phyloP scores from a whole-genome alignment of 2,329 filamentous ascomycete genomes.

The Phaeosphaeria sp. region DNA sequence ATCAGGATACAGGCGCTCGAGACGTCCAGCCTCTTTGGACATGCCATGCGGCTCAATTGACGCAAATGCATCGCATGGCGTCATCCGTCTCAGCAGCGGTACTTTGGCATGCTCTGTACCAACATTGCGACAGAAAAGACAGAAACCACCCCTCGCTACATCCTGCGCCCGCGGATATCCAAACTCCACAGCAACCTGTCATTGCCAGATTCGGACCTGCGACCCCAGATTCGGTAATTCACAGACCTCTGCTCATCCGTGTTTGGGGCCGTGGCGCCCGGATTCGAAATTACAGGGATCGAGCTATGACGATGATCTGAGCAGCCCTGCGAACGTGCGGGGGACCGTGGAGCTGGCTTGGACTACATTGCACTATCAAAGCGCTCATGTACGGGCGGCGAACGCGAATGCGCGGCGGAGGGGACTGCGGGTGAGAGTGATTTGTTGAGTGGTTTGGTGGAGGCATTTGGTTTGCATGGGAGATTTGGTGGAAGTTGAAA shows the following conservation, averaged over 20 bases:
- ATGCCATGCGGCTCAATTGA: background rate
- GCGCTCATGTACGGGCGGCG: too few species aligned
- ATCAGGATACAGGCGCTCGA: too few species aligned
- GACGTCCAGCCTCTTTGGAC: too few species aligned
- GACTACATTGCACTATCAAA: too few species aligned
- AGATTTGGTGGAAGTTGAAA: background rate
- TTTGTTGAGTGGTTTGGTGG: background rate
- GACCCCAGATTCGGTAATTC: background rate
- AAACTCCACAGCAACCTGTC: background rate
- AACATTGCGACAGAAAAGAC: background rate
- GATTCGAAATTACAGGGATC: constrained; percentile 6
- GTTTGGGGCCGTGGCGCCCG: background rate
- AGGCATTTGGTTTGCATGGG: background rate
- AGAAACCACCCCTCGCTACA: background rate
- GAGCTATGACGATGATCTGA: background rate
- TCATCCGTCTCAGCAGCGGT: background rate
- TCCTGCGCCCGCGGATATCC: background rate
- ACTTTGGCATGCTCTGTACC: background rate
- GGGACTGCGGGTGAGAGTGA: too few species aligned
- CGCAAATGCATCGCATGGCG: background rate
- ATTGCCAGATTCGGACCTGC: background rate
- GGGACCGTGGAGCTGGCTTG: background rate
- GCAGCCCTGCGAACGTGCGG: background rate
- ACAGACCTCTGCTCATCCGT: background rate
- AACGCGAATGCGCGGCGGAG: too few species aligned